Percentiles rank a stretch among this genome's conserved stretches.
phyloP scores from a whole-genome alignment of 2,329 filamentous ascomycete genomes.

The Fusarium pininemorale region DNA sequence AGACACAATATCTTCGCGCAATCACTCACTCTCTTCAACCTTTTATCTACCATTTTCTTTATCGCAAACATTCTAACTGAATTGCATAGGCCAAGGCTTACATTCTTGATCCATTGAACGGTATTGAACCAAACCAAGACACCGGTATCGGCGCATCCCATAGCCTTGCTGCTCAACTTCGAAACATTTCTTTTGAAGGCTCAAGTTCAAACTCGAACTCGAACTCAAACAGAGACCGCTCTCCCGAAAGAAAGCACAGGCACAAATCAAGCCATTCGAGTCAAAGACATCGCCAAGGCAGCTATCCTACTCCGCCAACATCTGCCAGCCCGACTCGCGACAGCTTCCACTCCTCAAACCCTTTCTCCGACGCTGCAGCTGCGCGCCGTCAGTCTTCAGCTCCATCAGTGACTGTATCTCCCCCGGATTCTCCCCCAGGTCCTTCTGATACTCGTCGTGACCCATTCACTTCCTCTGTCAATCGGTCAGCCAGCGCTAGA shows the following conservation, averaged over 20 bases:
- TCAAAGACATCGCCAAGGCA: constrained; percentile 22
- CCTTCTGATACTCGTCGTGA: constrained; percentile 31
- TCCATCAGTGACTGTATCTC: constrained; percentile 22
- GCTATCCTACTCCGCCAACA: constrained; percentile 59
- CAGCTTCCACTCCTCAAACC: constrained; percentile 58
- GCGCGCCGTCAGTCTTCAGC: constrained; percentile 24
- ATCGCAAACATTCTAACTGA: constrained; percentile 2
- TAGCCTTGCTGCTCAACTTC: constrained; percentile 34
- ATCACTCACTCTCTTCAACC: not conserved
- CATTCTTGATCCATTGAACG: constrained; percentile 74
- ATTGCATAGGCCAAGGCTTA: constrained; percentile 67
- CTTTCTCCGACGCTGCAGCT: constrained; percentile 43
- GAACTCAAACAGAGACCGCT: not conserved
- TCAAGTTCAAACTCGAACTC: constrained; percentile 17
- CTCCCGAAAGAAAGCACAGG: constrained; percentile 6
- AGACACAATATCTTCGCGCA: not conserved
- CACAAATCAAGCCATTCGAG: constrained; percentile 7
- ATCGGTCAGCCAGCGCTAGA: constrained; percentile 42
- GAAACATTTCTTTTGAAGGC: constrained; percentile 27
- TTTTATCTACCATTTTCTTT: not conserved
- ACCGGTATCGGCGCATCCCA: constrained; percentile 57
- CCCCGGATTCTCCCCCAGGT: constrained; percentile 29
- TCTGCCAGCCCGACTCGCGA: constrained; percentile 63
- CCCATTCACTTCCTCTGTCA: constrained; percentile 46
- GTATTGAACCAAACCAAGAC: constrained; percentile 73